Conservation (phyloP, 257 asterid species). For the Solanum gandarillasii region DNA sequence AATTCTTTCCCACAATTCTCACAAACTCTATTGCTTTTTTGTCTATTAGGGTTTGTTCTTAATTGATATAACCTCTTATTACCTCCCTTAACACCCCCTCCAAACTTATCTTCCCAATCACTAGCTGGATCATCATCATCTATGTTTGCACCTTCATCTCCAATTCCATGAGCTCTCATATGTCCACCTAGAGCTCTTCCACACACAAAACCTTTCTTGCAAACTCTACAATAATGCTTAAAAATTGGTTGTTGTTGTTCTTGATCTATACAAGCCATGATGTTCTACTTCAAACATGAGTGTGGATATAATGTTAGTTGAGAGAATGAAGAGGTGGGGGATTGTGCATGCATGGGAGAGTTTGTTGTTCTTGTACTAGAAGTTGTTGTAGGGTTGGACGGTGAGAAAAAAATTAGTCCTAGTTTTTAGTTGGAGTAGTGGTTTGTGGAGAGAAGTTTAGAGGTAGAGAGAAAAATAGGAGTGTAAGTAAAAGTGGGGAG, state of each 20-base stretch:
- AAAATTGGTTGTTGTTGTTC: slow-evolving; percentile 24
- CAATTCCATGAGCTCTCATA: slow-evolving; percentile 95
- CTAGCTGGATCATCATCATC: slow-evolving; percentile 57
- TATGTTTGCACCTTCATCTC: slow-evolving; percentile 43
- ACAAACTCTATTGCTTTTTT: slow-evolving; percentile 65
- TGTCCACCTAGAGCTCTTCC: slow-evolving; percentile 96
- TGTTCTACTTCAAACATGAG: neutral
- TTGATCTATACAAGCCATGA: slow-evolving; percentile 30
- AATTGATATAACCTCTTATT: slow-evolving; percentile 59
- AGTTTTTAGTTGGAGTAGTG: slow-evolving; percentile 5
- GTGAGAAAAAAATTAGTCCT: slow-evolving; percentile 1
- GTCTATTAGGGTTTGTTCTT: slow-evolving; percentile 76
- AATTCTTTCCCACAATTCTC: slow-evolving; percentile 95
- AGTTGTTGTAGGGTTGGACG: slow-evolving; percentile 1
- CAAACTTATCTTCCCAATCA: slow-evolving; percentile 77
- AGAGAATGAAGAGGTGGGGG: neutral
- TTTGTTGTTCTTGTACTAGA: slow-evolving; percentile 3
- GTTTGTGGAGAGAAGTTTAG: slow-evolving; percentile 6
- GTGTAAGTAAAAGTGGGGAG: neutral
- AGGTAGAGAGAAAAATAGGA: slow-evolving; percentile 8
- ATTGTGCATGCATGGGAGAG: neutral
- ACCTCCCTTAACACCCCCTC: slow-evolving; percentile 5
- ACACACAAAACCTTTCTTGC: slow-evolving; percentile 93
- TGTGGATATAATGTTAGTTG: neutral
- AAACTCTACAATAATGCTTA: slow-evolving; percentile 81